phyloP scores from a whole-genome alignment of 495 filamentous ascomycete genomes.

The Penicillium crystallinum region DNA sequence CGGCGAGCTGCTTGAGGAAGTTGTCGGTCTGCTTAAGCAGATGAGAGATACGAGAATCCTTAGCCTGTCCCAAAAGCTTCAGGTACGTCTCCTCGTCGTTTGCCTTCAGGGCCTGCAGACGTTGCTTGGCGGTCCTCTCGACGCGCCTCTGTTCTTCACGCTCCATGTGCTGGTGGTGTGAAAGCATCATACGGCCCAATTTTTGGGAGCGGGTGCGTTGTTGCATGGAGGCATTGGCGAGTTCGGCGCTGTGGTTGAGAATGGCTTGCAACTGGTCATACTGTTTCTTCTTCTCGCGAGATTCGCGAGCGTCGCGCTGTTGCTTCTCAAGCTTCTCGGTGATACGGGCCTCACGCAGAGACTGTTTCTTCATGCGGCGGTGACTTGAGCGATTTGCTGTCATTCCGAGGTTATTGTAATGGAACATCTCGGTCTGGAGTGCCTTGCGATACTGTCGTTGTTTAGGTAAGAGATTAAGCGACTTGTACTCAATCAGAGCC shows the following conservation, averaged over 20 bases:
- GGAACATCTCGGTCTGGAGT: constrained; percentile 82
- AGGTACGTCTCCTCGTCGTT: constrained; percentile 99
- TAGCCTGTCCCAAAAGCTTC: constrained; percentile 93
- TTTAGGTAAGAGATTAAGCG: constrained; percentile 73
- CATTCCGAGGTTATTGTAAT: constrained; percentile 91
- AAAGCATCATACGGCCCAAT: constrained; percentile 77
- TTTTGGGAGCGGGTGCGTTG: constrained; percentile 72
- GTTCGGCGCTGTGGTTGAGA: constrained; percentile 62
- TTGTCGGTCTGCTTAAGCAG: constrained; percentile 93
- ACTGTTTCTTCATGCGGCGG: constrained; percentile 93
- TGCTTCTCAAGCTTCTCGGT: constrained; percentile 99
- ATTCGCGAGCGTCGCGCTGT: constrained; percentile 90
- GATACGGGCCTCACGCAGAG: constrained; percentile 88
- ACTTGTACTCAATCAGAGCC: constrained; percentile 89
- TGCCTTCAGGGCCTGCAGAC: constrained; percentile 96
- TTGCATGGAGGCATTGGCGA: constrained; percentile 45
- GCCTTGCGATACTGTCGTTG: constrained; percentile 80
- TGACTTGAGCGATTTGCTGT: constrained; percentile 85
- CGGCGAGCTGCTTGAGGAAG: constrained; percentile 91
- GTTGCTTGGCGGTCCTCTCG: constrained; percentile 95
- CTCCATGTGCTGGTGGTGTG: constrained; percentile 91
- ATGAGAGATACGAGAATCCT: constrained; percentile 98
- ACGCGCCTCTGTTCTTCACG: constrained; percentile 98
- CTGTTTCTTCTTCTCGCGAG: constrained; percentile 93
- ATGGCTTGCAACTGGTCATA: constrained; percentile 77